These are phyloP conservation scores for Penicillium sp. DNA, from an alignment of 2,329 filamentous ascomycete genomes.

Conservation along the genomic window DNA sequence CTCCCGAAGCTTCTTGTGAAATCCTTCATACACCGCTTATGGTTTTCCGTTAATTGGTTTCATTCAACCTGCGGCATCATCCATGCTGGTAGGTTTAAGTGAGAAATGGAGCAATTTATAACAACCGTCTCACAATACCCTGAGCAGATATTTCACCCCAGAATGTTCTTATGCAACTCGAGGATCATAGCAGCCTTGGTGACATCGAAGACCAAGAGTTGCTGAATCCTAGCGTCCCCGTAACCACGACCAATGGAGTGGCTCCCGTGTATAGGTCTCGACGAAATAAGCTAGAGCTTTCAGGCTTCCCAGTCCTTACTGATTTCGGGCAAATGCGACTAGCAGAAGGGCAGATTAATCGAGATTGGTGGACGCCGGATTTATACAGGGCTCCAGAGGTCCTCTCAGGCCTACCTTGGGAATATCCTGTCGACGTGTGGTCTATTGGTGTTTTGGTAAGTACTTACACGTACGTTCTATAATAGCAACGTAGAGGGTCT, in stretches of 20 bases:
- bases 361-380: neutral
- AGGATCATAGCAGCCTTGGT: neutral
- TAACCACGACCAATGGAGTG: neutral
- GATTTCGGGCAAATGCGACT: neutral
- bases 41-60: no score
- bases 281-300: neutral
- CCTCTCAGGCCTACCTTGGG: neutral
- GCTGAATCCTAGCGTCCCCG: neutral
- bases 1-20: no score
- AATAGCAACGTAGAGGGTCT: neutral
- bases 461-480: neutral
- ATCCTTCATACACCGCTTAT: no score
- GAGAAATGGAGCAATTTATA: no score
- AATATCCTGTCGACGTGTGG: neutral
- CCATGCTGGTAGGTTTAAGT: no score
- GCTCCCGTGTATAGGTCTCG: no score
- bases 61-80: no score
- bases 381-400: neutral
- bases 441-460: neutral
- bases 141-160: neutral
- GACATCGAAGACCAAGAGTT: neutral
- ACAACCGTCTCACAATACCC: no score
- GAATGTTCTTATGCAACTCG: neutral
- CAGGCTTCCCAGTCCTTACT: neutral
- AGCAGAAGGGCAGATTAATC: neutral